phyloP scores from a whole-genome alignment of 1,284 basidiomycete species.

The Phaffia rhodozyma region DNA sequence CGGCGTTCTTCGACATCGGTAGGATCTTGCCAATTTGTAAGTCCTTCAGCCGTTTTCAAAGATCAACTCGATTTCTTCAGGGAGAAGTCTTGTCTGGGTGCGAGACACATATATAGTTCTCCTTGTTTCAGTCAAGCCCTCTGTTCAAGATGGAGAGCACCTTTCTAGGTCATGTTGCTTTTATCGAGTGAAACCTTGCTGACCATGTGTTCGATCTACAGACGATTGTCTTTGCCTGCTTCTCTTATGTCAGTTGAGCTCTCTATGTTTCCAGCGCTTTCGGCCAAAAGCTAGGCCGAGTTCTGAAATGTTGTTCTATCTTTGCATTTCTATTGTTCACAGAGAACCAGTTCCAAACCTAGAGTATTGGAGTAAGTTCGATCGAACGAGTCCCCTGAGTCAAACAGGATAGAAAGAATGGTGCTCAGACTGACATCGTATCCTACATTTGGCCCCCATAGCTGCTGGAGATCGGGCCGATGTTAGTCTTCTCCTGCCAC shows the following conservation, averaged over 20 bases:
- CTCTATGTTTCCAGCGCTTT: neutral
- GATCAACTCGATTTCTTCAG: neutral
- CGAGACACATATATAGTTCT: neutral
- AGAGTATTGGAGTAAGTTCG: constrained; percentile 57
- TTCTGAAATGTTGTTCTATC: neutral
- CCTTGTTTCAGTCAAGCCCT: neutral
- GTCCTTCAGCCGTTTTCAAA: constrained; percentile 26
- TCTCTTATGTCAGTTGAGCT: constrained; percentile 46
- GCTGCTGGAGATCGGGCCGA: constrained; percentile 17
- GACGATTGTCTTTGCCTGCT: constrained; percentile 77
- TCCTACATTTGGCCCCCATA: neutral
- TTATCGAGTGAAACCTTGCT: neutral
- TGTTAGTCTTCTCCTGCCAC: neutral
- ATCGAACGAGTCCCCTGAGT: neutral
- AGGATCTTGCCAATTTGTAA: constrained; percentile 81
- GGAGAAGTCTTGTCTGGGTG: neutral
- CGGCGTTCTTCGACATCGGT: constrained; percentile 46
- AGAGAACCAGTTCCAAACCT: constrained; percentile 79
- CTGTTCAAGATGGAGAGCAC: no score
- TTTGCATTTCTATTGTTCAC: neutral
- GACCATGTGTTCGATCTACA: constrained; percentile 28
- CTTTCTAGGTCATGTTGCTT: neutral
- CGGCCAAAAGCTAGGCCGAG: neutral
- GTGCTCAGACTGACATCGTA: neutral
- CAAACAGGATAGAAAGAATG: no score